Conservation (phyloP, 2,329 filamentous ascomycete species). For the Leptographium wingfieldii region DNA sequence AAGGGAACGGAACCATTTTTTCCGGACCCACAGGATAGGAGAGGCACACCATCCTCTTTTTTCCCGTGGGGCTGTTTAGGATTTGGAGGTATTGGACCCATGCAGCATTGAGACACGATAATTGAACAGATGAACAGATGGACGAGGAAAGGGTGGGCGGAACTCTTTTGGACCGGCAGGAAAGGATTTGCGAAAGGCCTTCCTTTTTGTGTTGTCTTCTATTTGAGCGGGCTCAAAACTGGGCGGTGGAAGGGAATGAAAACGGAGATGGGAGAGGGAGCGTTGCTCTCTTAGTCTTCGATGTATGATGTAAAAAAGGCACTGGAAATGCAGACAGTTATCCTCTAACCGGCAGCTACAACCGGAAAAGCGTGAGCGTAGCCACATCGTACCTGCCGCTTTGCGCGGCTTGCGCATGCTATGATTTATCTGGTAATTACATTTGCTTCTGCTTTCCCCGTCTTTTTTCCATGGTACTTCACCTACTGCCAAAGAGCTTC, state of each 20-base stretch:
- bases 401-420: background rate
- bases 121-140: background rate
- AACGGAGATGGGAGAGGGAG: background rate
- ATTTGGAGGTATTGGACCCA: background rate
- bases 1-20: background rate
- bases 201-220: background rate
- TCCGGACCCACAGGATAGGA: background rate
- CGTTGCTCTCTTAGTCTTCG: background rate
- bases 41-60: background rate
- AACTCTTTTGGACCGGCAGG: background rate
- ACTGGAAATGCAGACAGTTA: background rate
- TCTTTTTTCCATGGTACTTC: background rate
- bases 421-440: background rate
- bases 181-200: background rate
- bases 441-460: background rate
- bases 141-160: background rate
- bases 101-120: background rate
- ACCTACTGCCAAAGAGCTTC: background rate
- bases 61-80: background rate
- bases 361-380: background rate
- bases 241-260: background rate
- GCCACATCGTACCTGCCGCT: background rate
- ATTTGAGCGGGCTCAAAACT: background rate
- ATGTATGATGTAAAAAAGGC: conserved; percentile 2
- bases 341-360: background rate